Evolutionary conservation across 305 asterid genomes (phyloP).

Genomic region (Fraxinus angustifolia): DNA sequence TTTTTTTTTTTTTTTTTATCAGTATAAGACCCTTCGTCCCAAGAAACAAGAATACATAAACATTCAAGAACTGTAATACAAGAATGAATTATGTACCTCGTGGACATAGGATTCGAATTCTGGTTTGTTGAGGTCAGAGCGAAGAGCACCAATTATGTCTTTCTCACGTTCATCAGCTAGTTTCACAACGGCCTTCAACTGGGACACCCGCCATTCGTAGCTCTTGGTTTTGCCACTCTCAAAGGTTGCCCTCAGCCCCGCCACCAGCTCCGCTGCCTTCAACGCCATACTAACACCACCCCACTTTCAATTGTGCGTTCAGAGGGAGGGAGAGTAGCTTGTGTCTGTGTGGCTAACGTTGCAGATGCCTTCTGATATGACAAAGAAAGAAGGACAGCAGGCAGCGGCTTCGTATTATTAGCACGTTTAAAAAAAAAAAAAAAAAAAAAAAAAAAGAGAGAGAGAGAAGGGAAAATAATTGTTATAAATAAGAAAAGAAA

Average conservation of each 20-base stretch:
- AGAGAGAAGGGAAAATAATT: background rate
- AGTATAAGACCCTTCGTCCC: background rate
- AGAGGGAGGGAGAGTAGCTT: background rate
- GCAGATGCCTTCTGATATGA: background rate
- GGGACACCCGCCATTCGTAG: constrained; percentile 78
- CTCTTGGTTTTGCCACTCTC: constrained; percentile 56
- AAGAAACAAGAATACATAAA: background rate
- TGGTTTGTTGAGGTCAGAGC: constrained; percentile 71
- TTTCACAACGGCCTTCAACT: constrained; percentile 62
- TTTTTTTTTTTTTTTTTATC: background rate
- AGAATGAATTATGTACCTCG: constrained; percentile 44
- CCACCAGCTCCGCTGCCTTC: constrained; percentile 46
- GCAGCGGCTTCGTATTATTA: background rate
- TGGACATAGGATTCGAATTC: constrained; percentile 59
- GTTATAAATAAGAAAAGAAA: background rate
- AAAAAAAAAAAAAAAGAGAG: too few species aligned
- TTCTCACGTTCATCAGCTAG: constrained; percentile 49
- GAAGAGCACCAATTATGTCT: constrained; percentile 58
- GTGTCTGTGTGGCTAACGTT: background rate
- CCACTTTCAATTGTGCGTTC: background rate
- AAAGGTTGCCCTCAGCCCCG: constrained; percentile 55
- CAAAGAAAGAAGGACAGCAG: background rate
- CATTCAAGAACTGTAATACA: background rate
- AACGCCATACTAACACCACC: constrained; percentile 30
- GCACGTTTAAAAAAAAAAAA: background rate